Base-by-base conservation (phyloP, 2,329 filamentous ascomycete species). In the Leptographium wingfieldii region DNA sequence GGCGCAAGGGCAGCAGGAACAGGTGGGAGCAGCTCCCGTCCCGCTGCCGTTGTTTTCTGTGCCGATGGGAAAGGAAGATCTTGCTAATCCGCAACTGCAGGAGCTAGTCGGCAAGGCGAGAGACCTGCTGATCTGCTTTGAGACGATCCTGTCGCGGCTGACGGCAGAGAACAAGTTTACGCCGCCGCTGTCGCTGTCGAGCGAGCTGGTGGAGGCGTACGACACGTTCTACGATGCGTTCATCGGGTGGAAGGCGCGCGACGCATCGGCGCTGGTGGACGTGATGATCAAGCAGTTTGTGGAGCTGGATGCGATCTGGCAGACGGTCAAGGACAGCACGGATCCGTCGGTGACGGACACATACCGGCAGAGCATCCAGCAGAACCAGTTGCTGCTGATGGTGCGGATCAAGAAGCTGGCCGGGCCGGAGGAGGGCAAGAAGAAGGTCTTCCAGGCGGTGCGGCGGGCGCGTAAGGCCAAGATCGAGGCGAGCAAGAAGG, bases 241-340 rank as follows among this genome's bases (percentile, higher is more conserved):
- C 68, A 87, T 89, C 62, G 84, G 87, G 3, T 94, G 89, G 89
- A 90, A 92, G 71, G 85, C 88, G 1, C 82, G 88, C 58, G 89
- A 92, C 69, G 89, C 87, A 0, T 85, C 85, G 59, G 85, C 88
- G 0, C 76, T 94, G 5, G 83, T 92, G 58, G 87, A 92, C 66
- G 86, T 90, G 59, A 92, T 94, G 88, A 79, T 92, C n/a, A 80
- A 89, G 67, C 88, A 90, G 64, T 92, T 92, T 70, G 87, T 92
- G 22, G 88, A 91, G 68, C 80, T 94, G 2, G 89, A 94, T 67
- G 86, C 86, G 43, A 92, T 92, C 55, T 88, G 88, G 78, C 87
- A 91, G 68, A 88, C 86, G 3, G 87, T 94, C 69, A 91, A 90
- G 70, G 85, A 90, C 66, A 85, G 85, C 58, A 88, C 84, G 0